phyloP scores from a whole-genome alignment of 371 early-diverging fungal genomes.

The Actinomucor elegans region DNA sequence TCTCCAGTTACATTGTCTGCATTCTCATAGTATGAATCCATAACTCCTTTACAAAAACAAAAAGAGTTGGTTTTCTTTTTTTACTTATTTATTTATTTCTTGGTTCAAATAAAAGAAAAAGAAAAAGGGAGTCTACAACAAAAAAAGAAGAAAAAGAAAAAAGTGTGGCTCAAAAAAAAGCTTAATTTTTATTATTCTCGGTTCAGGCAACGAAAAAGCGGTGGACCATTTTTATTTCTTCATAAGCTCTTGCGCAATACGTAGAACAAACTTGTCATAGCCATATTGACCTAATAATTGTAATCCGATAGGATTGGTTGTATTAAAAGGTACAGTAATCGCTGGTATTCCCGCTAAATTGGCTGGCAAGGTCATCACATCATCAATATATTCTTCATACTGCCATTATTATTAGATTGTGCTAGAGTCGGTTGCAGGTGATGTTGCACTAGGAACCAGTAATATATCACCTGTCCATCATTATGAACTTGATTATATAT shows the following conservation, averaged over 20 bases:
- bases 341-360: slow-evolving; percentile 84
- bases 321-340: slow-evolving; percentile 61
- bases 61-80: too few species aligned
- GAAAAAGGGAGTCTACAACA: not conserved
- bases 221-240: slow-evolving; percentile 53
- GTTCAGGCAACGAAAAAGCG: slow-evolving; percentile 24
- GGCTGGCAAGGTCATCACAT: slow-evolving; percentile 89
- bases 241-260: slow-evolving; percentile 24
- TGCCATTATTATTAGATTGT: not conserved
- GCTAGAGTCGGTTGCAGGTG: slow-evolving; percentile 61
- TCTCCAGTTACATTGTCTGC: slow-evolving; percentile 29
- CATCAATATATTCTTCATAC: slow-evolving; percentile 72
- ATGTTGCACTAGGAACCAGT: slow-evolving; percentile 71
- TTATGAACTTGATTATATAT: too few species aligned
- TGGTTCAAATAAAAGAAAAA: not conserved
- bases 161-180: not conserved
- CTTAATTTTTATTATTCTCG: not conserved
- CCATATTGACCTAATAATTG: slow-evolving; percentile 86
- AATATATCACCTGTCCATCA: slow-evolving; percentile 55
- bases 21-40: slow-evolving; percentile 33
- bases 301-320: slow-evolving; percentile 65
- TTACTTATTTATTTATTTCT: not conserved
- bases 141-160: slow-evolving; percentile 5
- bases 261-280: slow-evolving; percentile 65
- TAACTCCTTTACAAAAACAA: slow-evolving; percentile 1